Base-by-base conservation (phyloP, 345 rosid species). In the Euphorbia tirucalli region DNA sequence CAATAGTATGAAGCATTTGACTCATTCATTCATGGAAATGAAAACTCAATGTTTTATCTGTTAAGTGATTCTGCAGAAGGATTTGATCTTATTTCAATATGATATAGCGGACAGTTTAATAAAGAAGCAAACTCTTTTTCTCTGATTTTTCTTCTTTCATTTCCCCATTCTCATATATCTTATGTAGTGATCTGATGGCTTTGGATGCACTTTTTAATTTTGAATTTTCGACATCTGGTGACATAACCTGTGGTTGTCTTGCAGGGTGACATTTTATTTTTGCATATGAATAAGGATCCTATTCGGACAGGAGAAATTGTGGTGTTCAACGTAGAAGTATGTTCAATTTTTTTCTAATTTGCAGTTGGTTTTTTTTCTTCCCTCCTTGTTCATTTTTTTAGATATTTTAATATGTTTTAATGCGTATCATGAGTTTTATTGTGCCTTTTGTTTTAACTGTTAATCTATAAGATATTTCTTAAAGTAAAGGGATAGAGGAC, bases 211-310 rank as follows among this genome's bases (percentile, higher is more conserved):
- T 46, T 16, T 5, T 46, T 48, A 15, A 3, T 28, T 18, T 49
- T 19, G 6, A 56, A 5, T 44, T 46, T 15, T 61, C 7, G 1
- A 4, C 46, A 55, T 24, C 18, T 16, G 8, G 21, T n/a, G 56
- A 49, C 18, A 21, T 35, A 28, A 21, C 2, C 39, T 21, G 10
- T 13, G 70, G 31, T 84, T 59, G 22, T 66, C 28, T 60, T 71
- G 61, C 85, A 90, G 93, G 96, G 96, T 4, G 96, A 88, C 76
- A 82, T 88, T 75, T 61, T 90, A 85, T 88, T 90, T 75, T 80
- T 85, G 73, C 84, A 77, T 30, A 87, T 83, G 91, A 83, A 80
- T 56, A 85, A 85, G 61, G 91, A 86, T 37, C 93, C 96, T 2
- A 80, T 90, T 81, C 87, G 93, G 65, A 81, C 87, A 0, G 91